Percentiles rank a stretch among this genome's conserved stretches.
phyloP scores from a whole-genome alignment of 768 basidiomycete species.

The Amanita pallidorosea region DNA sequence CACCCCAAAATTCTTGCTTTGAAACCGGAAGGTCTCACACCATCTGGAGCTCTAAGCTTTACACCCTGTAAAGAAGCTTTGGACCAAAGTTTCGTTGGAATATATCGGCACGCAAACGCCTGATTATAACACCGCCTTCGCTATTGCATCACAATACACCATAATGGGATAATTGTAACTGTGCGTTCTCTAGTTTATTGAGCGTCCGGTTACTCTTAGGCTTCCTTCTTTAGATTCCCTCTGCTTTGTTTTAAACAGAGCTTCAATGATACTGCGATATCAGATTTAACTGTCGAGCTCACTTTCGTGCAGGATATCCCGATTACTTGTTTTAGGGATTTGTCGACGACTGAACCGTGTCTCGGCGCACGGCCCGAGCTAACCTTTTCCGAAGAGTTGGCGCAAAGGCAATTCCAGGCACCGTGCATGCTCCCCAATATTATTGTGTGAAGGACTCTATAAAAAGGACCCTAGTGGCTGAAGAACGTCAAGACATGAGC shows the following conservation, averaged over 20 bases:
- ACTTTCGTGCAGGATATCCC: conserved; percentile 46
- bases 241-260: not conserved
- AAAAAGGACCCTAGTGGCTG: not conserved
- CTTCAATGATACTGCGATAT: conserved; percentile 27
- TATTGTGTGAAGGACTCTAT: conserved; percentile 24
- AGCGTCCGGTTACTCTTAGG: not conserved
- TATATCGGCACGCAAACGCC: conserved; percentile 34
- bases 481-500: conserved; percentile 30
- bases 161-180: conserved; percentile 23
- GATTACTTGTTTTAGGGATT: too few relatives aligned
- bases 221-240: not conserved
- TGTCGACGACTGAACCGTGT: too few relatives aligned
- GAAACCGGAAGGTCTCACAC: too few relatives aligned
- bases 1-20: conserved; percentile 35
- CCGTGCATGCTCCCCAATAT: conserved; percentile 50
- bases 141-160: conserved; percentile 35
- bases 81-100: conserved; percentile 25
- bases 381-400: conserved; percentile 34
- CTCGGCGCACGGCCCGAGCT: not conserved
- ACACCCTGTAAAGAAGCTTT: not conserved
- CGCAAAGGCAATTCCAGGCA: conserved; percentile 21
- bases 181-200: not conserved
- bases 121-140: conserved; percentile 39
- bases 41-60: not conserved
- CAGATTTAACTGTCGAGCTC: conserved; percentile 43